Conservation (phyloP, 2,329 filamentous ascomycete species). For the Ampelomyces quisqualis region DNA sequence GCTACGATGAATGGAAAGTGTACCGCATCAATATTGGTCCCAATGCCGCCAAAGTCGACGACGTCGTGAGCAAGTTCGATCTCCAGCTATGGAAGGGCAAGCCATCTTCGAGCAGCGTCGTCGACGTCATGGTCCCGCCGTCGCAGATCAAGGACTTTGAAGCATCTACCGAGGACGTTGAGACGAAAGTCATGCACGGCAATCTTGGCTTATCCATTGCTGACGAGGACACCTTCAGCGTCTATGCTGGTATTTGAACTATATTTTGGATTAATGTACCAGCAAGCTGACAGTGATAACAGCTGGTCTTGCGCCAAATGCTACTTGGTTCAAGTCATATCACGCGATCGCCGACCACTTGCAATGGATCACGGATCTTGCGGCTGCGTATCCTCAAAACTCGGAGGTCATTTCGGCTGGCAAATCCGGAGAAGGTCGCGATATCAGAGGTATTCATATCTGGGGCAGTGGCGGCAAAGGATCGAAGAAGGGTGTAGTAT, state of each 20-base stretch:
- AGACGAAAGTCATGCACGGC: constrained; percentile 40
- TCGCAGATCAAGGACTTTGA: constrained; percentile 33
- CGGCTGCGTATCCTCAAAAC: constrained; percentile 39
- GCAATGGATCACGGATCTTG: constrained; percentile 39
- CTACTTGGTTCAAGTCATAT: constrained; percentile 42
- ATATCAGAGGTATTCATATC: constrained; percentile 44
- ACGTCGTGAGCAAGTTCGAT: constrained; percentile 34
- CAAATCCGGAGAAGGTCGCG: constrained; percentile 40
- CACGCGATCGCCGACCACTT: constrained; percentile 40
- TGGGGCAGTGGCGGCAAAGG: constrained; percentile 43
- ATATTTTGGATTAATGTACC: constrained; percentile 5
- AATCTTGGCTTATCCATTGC: constrained; percentile 41
- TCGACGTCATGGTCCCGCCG: constrained; percentile 41
- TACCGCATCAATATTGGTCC: constrained; percentile 39
- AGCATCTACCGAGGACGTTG: constrained; percentile 25
- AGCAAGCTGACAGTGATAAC: constrained; percentile 17
- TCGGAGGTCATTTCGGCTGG: constrained; percentile 39
- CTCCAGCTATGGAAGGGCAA: constrained; percentile 41
- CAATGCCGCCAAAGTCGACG: constrained; percentile 28
- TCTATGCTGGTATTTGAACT: constrained; percentile 35
- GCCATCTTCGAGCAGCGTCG: constrained; percentile 32
- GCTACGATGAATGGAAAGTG: constrained; percentile 42
- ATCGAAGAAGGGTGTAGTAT: constrained; percentile 40
- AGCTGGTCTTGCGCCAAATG: constrained; percentile 33
- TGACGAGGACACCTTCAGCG: constrained; percentile 30